Evolutionary conservation across 768 basidiomycete genomes (phyloP).

Genomic region (Serendipita vermifera): DNA sequence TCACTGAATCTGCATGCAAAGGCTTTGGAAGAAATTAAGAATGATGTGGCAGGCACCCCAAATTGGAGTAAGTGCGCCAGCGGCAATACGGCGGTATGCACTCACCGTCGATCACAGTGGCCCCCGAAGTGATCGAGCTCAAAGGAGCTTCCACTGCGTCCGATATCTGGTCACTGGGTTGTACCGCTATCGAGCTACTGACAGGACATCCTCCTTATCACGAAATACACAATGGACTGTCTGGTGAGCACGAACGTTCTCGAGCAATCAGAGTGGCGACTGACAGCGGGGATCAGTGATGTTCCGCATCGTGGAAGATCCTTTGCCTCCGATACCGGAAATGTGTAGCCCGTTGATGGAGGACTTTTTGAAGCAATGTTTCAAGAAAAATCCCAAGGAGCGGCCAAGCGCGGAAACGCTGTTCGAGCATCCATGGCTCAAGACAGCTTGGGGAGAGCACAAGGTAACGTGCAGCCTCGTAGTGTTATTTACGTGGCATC

Average conservation of each 20-base stretch:
- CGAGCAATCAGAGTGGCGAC: no score
- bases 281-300: no score
- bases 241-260: slow-evolving; percentile 44
- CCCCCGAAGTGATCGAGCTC: slow-evolving; percentile 92
- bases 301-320: slow-evolving; percentile 95
- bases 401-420: slow-evolving; percentile 78
- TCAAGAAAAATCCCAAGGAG: slow-evolving; percentile 70
- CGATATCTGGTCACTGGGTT: slow-evolving; percentile 92
- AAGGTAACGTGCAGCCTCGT: slow-evolving; percentile 39
- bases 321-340: slow-evolving; percentile 74
- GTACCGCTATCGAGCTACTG: slow-evolving; percentile 86
- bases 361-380: slow-evolving; percentile 78
- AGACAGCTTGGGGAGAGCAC: slow-evolving; percentile 61
- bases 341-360: slow-evolving; percentile 59
- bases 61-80: slow-evolving; percentile 63
- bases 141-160: slow-evolving; percentile 87
- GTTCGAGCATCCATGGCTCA: slow-evolving; percentile 86
- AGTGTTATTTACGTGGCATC: not conserved
- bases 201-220: slow-evolving; percentile 88
- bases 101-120: slow-evolving; percentile 38
- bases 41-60: slow-evolving; percentile 82
- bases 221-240: slow-evolving; percentile 81
- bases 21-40: slow-evolving; percentile 74
- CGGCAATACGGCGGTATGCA: no score
- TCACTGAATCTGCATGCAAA: slow-evolving; percentile 69